These are phyloP conservation scores for Halophytophthora batemanensis DNA, from an alignment of 352 stramenopile species.

Conservation along the genomic window DNA sequence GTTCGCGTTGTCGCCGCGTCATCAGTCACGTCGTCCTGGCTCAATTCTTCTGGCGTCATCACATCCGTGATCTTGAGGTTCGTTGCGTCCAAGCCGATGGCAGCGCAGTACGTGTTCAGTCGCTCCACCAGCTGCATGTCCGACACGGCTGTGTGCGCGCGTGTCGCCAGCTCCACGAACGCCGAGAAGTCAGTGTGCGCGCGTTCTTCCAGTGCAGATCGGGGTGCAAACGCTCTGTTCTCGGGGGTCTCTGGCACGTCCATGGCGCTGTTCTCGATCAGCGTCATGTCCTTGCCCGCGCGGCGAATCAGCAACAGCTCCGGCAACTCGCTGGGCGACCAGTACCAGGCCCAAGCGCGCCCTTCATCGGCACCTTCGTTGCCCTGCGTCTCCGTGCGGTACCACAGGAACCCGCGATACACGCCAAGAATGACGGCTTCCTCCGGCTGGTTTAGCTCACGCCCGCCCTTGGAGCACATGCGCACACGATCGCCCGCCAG, in stretches of 20 bases:
- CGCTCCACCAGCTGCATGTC: slow-evolving; percentile 87
- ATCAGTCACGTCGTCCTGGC: slow-evolving; percentile 6
- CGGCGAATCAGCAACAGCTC: slow-evolving; percentile 79
- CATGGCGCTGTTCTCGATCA: slow-evolving; percentile 77
- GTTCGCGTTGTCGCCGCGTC: slow-evolving; percentile 12
- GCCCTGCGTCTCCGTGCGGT: slow-evolving; percentile 94
- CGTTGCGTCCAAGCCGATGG: slow-evolving; percentile 75
- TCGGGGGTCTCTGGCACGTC: slow-evolving; percentile 50
- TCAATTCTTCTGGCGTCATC: slow-evolving; percentile 32
- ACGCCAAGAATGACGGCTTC: slow-evolving; percentile 94
- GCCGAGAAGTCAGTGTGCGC: slow-evolving; percentile 47
- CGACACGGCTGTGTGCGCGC: slow-evolving; percentile 48
- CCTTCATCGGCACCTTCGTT: slow-evolving; percentile 93
- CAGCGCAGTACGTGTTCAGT: slow-evolving; percentile 78
- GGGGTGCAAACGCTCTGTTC: slow-evolving; percentile 38
- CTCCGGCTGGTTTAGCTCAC: slow-evolving; percentile 95
- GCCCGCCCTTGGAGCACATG: slow-evolving; percentile 92
- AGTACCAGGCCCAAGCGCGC: slow-evolving; percentile 95
- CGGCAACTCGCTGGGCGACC: slow-evolving; percentile 89
- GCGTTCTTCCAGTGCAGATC: slow-evolving; percentile 44
- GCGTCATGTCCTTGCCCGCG: slow-evolving; percentile 82
- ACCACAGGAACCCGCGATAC: slow-evolving; percentile 93
- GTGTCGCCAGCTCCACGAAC: slow-evolving; percentile 65
- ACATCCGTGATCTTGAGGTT: slow-evolving; percentile 77
- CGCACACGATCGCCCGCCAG: slow-evolving; percentile 93